A percentile compares a stretch with the other conserved stretches of the same genome.
Evolutionary conservation across 2,329 filamentous ascomycete species (phyloP).

Genomic region (Rhynchosporium graminicola): DNA sequence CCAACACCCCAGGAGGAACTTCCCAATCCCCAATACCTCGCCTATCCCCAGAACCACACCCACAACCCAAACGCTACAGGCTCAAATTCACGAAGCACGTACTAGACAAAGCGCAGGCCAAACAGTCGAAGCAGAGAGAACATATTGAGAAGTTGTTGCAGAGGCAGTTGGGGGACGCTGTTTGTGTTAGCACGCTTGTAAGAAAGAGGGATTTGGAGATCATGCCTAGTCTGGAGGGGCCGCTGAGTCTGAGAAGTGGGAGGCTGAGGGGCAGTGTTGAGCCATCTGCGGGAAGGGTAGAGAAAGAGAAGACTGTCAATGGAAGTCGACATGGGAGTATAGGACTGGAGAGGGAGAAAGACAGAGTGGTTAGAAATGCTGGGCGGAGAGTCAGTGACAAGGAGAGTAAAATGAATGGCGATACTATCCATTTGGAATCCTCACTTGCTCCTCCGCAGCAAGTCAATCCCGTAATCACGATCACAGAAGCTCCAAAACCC

Average conservation of each 20-base stretch:
- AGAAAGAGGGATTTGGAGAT: constrained; percentile 16
- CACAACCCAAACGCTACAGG: constrained; percentile 10
- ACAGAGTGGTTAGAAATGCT: background rate
- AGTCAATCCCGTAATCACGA: background rate
- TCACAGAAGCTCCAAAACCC: constrained; percentile 1
- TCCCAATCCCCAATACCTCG: background rate
- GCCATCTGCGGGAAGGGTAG: background rate
- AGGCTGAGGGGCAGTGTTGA: background rate
- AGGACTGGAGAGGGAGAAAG: background rate
- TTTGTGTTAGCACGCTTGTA: constrained; percentile 18
- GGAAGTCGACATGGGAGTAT: background rate
- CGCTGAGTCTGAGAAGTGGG: constrained; percentile 17
- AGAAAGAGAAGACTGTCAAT: constrained; percentile 1
- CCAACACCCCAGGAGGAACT: too few relatives aligned
- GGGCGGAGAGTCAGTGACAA: constrained; percentile 4
- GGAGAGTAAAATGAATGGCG: background rate
- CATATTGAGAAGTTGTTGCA: constrained; percentile 1
- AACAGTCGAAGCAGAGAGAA: constrained; percentile 1
- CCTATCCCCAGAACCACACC: constrained; percentile 10
- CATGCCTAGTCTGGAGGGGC: constrained; percentile 18
- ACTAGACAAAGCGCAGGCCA: constrained; percentile 8
- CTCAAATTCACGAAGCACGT: constrained; percentile 11
- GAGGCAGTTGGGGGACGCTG: constrained; percentile 4
- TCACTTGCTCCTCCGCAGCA: background rate
- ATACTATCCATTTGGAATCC: background rate